Evolutionary conservation across 192 early-diverging fungal species (phyloP), one percentile per base, ranked within the genome.

Genomic region (Obelidium mucronatum): DNA sequence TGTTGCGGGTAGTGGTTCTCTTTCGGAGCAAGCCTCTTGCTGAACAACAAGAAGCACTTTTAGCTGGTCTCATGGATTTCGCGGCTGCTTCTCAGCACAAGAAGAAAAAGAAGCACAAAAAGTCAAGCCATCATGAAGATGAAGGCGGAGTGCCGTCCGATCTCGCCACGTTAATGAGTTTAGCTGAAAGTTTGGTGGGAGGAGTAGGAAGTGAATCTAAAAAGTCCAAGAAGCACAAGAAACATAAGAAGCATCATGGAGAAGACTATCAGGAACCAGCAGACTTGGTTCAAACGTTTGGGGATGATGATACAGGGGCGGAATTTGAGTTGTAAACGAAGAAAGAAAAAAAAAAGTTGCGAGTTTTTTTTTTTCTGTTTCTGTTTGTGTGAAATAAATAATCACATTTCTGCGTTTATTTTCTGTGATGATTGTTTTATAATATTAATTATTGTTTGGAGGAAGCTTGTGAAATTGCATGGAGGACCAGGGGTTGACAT

Each of bases 211-310:
- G 53, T 24, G 15, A 35, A 30, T 31, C 28, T 13, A 74, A 74
- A 40, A 74, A 74, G 40, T 39, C 30, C 22, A 82, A 82, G 61
- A 70, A 74, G 56, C 37, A 76, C 30, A 78, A 79, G 40, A 76
- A 79, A 60, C 37, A 35, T 34, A 75, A 79, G 40, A 55, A 65
- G 42, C 35, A 76, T n/a, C 73, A 76, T 34, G 73, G 51, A 2
- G 61, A 64, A 15, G 44, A 19, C 11, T 48, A 48, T 48, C 44
- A 48, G 44, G 44, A 48, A 19, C 44, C 44, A 6, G n/a, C n/a
- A n/a, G n/a, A n/a, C n/a, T n/a, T n/a, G n/a, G n/a, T n/a, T n/a
- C n/a, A n/a, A n/a, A n/a, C n/a, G n/a, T n/a, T n/a, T n/a, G n/a
- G n/a, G n/a, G n/a, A n/a, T n/a, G n/a, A n/a, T 48, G 44, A 48